These are phyloP conservation scores for Tricholoma sp. DNA, from an alignment of 768 basidiomycete species.

Conservation along the genomic window DNA sequence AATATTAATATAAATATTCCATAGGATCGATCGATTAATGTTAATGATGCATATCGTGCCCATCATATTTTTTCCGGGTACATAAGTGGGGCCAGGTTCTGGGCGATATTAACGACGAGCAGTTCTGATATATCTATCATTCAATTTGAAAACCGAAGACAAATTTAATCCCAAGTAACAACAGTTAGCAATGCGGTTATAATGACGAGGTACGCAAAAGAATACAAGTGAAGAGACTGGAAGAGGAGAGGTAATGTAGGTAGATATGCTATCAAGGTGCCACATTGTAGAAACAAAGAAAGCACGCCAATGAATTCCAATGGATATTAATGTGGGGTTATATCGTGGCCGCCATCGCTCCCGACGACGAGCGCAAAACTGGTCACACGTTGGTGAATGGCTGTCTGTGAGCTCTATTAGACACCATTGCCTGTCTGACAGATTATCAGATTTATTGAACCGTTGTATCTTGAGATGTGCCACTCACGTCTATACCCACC, in stretches of 20 bases:
- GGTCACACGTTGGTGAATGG: slow-evolving; percentile 1
- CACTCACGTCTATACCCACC: slow-evolving; percentile 65
- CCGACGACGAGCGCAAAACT: slow-evolving; percentile 12
- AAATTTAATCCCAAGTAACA: background rate
- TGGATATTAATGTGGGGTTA: slow-evolving; percentile 4
- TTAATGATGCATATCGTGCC: no score
- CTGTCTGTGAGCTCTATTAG: slow-evolving; percentile 20
- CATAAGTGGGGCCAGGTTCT: no score
- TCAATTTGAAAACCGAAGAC: background rate
- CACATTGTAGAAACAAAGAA: slow-evolving; percentile 6
- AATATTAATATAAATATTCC: no score
- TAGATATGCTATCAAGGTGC: slow-evolving; percentile 4
- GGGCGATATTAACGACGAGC: background rate
- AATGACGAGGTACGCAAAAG: background rate
- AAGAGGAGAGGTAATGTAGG: slow-evolving; percentile 1
- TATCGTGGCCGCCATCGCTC: slow-evolving; percentile 1
- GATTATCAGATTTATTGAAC: slow-evolving; percentile 43
- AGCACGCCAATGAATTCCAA: slow-evolving; percentile 8
- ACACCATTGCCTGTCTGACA: slow-evolving; percentile 18
- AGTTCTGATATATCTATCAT: background rate
- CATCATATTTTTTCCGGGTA: no score
- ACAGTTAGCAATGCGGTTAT: background rate
- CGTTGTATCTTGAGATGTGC: slow-evolving; percentile 32
- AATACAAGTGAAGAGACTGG: slow-evolving; percentile 8
- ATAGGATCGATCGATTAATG: no score